A percentile compares a stretch with the other conserved stretches of the same genome.
phyloP scores from a whole-genome alignment of 2,329 filamentous ascomycete genomes.

The Fusarium tricinctum region DNA sequence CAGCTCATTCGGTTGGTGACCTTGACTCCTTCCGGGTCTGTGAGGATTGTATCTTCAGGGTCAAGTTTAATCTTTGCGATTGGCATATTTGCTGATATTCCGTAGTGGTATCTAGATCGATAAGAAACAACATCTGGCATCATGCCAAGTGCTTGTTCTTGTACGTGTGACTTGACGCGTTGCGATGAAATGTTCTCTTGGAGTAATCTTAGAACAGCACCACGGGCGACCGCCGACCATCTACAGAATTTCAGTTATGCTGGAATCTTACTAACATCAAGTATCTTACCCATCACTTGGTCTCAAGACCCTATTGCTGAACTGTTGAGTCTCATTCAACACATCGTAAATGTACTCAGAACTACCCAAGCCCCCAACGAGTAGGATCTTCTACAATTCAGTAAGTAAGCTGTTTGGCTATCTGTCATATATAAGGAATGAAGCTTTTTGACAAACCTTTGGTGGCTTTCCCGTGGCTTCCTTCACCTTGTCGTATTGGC shows the following conservation, averaged over 20 bases:
- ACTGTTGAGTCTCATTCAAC: neutral
- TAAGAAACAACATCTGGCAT: neutral
- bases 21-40: neutral
- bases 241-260: neutral
- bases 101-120: neutral
- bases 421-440: neutral
- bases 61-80: neutral
- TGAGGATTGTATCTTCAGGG: neutral
- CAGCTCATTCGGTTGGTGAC: neutral
- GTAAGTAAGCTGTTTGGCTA: too few species aligned
- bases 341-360: constrained; percentile 9
- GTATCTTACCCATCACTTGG: constrained; percentile 3
- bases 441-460: neutral
- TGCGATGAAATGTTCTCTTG: constrained; percentile 7
- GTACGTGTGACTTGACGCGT: neutral
- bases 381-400: neutral
- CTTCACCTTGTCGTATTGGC: neutral
- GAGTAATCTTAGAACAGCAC: neutral
- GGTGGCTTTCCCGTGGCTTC: neutral
- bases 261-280: fast-evolving
- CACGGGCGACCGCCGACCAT: constrained; percentile 5
- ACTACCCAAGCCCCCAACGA: constrained; percentile 5
- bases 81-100: neutral
- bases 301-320: neutral
- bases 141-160: neutral